Conservation (phyloP, 495 filamentous ascomycete genomes). For the Penicillium ucsense region DNA sequence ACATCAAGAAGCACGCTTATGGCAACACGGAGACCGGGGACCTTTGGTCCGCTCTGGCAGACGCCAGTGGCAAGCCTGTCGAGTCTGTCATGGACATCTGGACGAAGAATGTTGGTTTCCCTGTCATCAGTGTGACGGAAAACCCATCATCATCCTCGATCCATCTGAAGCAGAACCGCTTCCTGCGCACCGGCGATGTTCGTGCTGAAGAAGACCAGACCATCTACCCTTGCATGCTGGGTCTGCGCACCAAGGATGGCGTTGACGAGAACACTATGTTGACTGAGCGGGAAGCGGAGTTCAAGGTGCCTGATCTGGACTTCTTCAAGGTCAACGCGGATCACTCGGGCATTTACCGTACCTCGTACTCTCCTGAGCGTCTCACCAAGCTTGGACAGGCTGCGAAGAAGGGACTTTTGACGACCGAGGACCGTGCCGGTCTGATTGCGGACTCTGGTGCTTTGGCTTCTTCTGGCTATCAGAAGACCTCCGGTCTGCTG, state of each 20-base stretch:
- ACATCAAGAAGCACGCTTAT: slow-evolving; percentile 93
- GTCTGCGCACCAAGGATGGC: slow-evolving; percentile 48
- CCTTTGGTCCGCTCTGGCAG: slow-evolving; percentile 79
- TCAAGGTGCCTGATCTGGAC: slow-evolving; percentile 51
- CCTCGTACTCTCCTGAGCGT: slow-evolving; percentile 51
- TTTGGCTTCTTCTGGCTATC: slow-evolving; percentile 80
- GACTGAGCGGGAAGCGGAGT: slow-evolving; percentile 60
- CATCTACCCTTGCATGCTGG: slow-evolving; percentile 53
- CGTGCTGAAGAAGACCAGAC: slow-evolving; percentile 65
- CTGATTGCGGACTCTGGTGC: slow-evolving; percentile 95
- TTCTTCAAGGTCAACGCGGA: slow-evolving; percentile 65
- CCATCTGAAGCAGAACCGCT: slow-evolving; percentile 56
- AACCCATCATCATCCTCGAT: slow-evolving; percentile 34
- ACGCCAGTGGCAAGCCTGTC: slow-evolving; percentile 87
- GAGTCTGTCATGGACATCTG: slow-evolving; percentile 61
- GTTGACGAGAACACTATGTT: slow-evolving; percentile 53
- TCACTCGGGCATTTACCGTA: slow-evolving; percentile 56
- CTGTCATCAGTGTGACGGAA: slow-evolving; percentile 54
- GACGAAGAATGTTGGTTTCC: slow-evolving; percentile 62
- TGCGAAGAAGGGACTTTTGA: slow-evolving; percentile 75
- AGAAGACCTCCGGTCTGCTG: slow-evolving; percentile 82
- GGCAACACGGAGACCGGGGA: slow-evolving; percentile 66
- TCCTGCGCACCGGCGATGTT: slow-evolving; percentile 57
- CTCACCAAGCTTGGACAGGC: slow-evolving; percentile 59
- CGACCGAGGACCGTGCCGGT: slow-evolving; percentile 87